These are phyloP conservation scores for Golubevia pallescens DNA, from an alignment of 1,284 basidiomycete genomes.

Conservation along the genomic window DNA sequence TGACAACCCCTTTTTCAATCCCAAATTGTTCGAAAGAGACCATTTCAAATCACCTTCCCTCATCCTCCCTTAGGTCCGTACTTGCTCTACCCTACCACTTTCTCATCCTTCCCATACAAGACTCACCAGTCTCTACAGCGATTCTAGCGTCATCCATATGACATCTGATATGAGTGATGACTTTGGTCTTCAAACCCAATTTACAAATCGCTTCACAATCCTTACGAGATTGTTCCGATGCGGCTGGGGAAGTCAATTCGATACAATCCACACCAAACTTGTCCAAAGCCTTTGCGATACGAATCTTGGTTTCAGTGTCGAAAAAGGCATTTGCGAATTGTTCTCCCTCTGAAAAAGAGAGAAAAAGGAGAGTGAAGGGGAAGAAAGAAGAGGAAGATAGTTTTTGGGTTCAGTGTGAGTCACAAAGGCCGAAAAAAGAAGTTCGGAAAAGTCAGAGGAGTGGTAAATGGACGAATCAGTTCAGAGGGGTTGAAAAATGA, in stretches of 20 bases:
- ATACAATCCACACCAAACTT: constrained; percentile 95
- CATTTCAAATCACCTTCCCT: too few species aligned
- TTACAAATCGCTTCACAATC: constrained; percentile 99
- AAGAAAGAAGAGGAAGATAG: not conserved
- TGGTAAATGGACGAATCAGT: too few species aligned
- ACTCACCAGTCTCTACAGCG: constrained; percentile 90
- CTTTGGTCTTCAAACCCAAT: constrained; percentile 94
- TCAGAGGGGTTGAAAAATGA: too few species aligned
- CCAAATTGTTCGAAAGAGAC: too few species aligned
- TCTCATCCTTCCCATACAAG: too few species aligned
- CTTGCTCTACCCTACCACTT: too few species aligned
- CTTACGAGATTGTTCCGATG: constrained; percentile 90
- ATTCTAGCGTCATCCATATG: constrained; percentile 99
- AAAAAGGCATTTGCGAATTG: constrained; percentile 65
- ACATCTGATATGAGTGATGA: constrained; percentile 98
- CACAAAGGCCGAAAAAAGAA: not conserved
- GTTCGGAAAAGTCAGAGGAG: not conserved
- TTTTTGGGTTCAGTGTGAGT: too few species aligned
- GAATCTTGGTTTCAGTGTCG: constrained; percentile 65
- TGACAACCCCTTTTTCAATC: too few species aligned
- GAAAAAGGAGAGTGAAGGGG: not conserved
- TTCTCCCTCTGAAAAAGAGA: constrained; percentile 46
- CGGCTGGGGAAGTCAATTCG: constrained; percentile 96
- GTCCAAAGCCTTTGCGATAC: constrained; percentile 63
- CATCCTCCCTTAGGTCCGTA: too few species aligned